Conservation (phyloP, 1,284 basidiomycete genomes). For the Cryptococcus jaspeensis region DNA sequence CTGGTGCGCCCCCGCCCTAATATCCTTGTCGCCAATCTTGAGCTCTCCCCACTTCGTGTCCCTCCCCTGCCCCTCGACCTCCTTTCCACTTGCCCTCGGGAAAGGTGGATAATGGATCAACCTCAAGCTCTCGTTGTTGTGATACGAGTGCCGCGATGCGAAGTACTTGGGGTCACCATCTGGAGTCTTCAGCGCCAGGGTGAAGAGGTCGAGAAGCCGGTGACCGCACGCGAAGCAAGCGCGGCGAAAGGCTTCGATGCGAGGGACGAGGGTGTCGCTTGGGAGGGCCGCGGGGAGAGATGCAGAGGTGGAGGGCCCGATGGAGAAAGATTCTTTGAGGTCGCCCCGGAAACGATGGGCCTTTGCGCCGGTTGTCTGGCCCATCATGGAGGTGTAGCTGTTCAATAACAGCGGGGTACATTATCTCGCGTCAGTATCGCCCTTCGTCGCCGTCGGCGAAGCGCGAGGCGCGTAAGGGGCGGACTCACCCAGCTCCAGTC, state of each 20-base stretch:
- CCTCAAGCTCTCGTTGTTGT: constrained; percentile 8
- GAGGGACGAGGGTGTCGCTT: neutral
- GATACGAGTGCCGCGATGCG: constrained; percentile 8
- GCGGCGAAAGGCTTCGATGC: constrained; percentile 7
- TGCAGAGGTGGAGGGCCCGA: constrained; percentile 3
- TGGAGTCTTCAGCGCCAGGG: constrained; percentile 10
- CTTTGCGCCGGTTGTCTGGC: constrained; percentile 8
- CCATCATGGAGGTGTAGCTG: constrained; percentile 16
- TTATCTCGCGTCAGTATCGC: too few relatives aligned
- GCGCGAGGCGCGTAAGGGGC: too few relatives aligned
- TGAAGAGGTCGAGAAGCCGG: constrained; percentile 13
- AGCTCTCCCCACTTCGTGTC: constrained; percentile 12
- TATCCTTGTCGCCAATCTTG: constrained; percentile 11
- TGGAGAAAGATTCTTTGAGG: constrained; percentile 18
- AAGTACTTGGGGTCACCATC: constrained; percentile 12
- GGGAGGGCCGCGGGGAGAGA: constrained; percentile 5
- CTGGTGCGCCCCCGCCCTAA: constrained; percentile 15
- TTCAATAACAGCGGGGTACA: neutral
- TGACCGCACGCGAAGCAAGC: constrained; percentile 5
- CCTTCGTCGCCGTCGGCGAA: too few relatives aligned
- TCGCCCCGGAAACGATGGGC: constrained; percentile 10
- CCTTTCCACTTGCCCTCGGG: constrained; percentile 3
- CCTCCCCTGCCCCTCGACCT: constrained; percentile 3
- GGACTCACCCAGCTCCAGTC: neutral
- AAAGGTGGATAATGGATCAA: constrained; percentile 16